phyloP scores from a whole-genome alignment of 2,329 filamentous ascomycete genomes.

The Ophiostoma himal-ulmi region DNA sequence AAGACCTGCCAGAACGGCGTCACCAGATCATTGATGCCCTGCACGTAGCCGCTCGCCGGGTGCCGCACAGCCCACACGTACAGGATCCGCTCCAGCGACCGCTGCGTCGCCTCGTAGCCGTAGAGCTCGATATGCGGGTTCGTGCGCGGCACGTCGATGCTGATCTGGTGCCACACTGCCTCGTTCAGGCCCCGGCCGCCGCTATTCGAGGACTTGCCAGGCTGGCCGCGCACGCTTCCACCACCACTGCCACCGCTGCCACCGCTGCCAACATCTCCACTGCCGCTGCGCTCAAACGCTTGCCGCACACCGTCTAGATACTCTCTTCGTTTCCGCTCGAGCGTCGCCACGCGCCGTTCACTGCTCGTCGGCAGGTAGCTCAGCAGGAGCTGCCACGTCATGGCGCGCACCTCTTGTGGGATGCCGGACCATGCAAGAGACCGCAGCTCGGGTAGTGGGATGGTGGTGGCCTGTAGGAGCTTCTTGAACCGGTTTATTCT shows the following conservation, averaged over 20 bases:
- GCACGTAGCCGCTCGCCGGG: slow-evolving; percentile 94
- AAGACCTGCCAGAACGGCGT: slow-evolving; percentile 99
- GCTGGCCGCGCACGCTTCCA: background rate
- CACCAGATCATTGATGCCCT: slow-evolving; percentile 96
- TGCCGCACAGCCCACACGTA: slow-evolving; percentile 98
- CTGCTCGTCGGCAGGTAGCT: slow-evolving; percentile 97
- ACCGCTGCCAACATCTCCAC: slow-evolving; percentile 16
- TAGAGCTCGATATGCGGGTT: slow-evolving; percentile 95
- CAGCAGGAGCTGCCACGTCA: slow-evolving; percentile 96
- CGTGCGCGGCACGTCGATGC: slow-evolving; percentile 92
- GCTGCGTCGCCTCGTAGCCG: slow-evolving; percentile 90
- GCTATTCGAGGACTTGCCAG: slow-evolving; percentile 19
- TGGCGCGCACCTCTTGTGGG: slow-evolving; percentile 89
- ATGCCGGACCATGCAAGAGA: slow-evolving; percentile 89
- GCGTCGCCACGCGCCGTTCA: slow-evolving; percentile 78
- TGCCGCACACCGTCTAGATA: slow-evolving; percentile 86
- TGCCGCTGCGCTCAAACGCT: slow-evolving; percentile 58
- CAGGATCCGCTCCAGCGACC: slow-evolving; percentile 86
- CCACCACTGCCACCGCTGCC: slow-evolving; percentile 21
- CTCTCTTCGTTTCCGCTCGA: slow-evolving; percentile 93
- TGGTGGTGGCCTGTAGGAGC: slow-evolving; percentile 85
- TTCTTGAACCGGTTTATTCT: slow-evolving; percentile 99
- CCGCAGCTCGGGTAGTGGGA: slow-evolving; percentile 76
- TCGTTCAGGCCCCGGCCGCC: slow-evolving; percentile 62
- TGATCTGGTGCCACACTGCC: slow-evolving; percentile 99